These are phyloP conservation scores for Fennellomyces sp. DNA, from an alignment of 371 early-diverging fungal genomes.

Conservation along the genomic window DNA sequence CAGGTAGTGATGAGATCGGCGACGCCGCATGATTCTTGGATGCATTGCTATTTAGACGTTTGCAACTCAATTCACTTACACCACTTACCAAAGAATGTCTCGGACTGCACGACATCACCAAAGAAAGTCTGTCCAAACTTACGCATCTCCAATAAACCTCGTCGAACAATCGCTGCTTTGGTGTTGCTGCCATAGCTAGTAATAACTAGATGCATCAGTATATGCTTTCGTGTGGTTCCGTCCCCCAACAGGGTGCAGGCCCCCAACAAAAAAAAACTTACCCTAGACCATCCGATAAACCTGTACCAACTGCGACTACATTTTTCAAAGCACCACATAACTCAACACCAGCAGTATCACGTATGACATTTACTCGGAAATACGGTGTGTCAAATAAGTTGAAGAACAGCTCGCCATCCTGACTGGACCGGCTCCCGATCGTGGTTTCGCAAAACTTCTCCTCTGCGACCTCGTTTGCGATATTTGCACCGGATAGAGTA, in stretches of 20 bases:
- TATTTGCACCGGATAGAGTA: conserved; percentile 98
- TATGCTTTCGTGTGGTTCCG: no score
- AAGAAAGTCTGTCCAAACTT: conserved; percentile 88
- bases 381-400: conserved; percentile 87
- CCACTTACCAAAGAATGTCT: conserved; percentile 81
- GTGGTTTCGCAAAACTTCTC: conserved; percentile 97
- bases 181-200: conserved; percentile 85
- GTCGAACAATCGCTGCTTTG: conserved; percentile 96
- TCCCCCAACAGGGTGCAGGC: background rate
- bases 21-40: conserved; percentile 92
- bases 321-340: conserved; percentile 99
- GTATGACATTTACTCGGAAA: conserved; percentile 84
- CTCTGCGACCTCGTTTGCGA: conserved; percentile 96
- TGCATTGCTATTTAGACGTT: no score
- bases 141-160: conserved; percentile 96
- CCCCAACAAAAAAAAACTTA: background rate
- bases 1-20: conserved; percentile 94
- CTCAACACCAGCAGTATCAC: conserved; percentile 93
- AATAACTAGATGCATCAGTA: background rate
- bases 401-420: conserved; percentile 77
- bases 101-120: conserved; percentile 72
- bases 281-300: conserved; percentile 91
- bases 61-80: no score
- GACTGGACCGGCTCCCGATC: conserved; percentile 72
- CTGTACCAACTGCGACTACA: conserved; percentile 98